Evolutionary conservation across 345 rosid genomes (phyloP), one percentile per base, ranked within the genome.

Genomic region (Pseudoturritis turrita): DNA sequence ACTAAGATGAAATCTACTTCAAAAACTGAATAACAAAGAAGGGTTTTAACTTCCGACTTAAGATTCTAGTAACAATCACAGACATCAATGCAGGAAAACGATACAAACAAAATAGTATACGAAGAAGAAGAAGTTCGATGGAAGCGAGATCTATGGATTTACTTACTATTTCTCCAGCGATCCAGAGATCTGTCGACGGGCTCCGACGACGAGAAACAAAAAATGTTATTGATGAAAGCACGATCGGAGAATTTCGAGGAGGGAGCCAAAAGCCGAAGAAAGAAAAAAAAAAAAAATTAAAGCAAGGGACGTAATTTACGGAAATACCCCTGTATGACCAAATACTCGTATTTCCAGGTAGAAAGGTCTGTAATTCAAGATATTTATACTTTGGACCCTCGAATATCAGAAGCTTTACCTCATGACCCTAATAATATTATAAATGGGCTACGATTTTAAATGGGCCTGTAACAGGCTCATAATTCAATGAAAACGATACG

Each of bases 181-280:
- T 54, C 39, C 31, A 52, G 64, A 75, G 74, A 75, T 75, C 70
- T 60, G 33, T 52, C 69, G 70, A 7, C 74, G 62, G 56, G 31
- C 73, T 75, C 73, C 62, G 69, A 41, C 74, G 78, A 44, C 78
- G 69, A 68, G 64, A 12, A 61, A 66, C 69, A 53, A 49, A 61
- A n/a, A 43, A 43, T 43, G 72, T 1, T 31, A 33, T 35, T 43
- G 70, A 62, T 70, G 79, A 61, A 75, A 75, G 74, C 79, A 75
- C 79, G 74, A 68, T 75, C 74, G 70, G 74, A 52, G 26, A 65
- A 43, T 75, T 74, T 75, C 65, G 74, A n/a, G 49, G 50, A 61
- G 12, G 49, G 25, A 66, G 37, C 60, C 29, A 15, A 50, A 21
- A 29, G 50, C 52, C 33, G 46, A 50, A 57, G 40, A 44, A 60